These are phyloP conservation scores for Auxenochlorella pyrenoidosa DNA, from an alignment of 139 green algal species.

Conservation along the genomic window DNA sequence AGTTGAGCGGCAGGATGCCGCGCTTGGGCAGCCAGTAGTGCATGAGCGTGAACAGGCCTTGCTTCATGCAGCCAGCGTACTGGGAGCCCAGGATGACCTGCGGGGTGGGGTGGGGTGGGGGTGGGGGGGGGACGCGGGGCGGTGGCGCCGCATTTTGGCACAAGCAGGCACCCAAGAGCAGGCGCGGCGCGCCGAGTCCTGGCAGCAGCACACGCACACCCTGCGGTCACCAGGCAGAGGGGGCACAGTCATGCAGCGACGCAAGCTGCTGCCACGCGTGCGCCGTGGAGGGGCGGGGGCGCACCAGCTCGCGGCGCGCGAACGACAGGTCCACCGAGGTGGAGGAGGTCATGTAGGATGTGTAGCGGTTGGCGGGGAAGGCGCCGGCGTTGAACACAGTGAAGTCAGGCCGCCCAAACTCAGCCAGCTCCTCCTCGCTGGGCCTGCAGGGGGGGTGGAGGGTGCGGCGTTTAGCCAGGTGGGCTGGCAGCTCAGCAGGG, in stretches of 20 bases:
- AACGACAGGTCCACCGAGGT: slow-evolving; percentile 89
- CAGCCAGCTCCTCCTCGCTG: slow-evolving; percentile 80
- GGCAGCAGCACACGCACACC: no score
- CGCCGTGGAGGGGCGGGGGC: no score
- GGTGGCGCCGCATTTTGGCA: no score
- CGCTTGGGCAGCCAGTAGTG: slow-evolving; percentile 92
- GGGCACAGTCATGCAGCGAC: no score
- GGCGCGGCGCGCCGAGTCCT: no score
- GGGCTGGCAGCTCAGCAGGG: no score
- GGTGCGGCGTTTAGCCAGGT: no score
- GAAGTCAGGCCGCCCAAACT: slow-evolving; percentile 92
- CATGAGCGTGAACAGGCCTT: slow-evolving; percentile 71
- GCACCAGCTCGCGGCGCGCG: slow-evolving; percentile 69
- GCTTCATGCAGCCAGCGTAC: slow-evolving; percentile 77
- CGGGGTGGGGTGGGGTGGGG: background rate
- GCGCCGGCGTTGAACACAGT: slow-evolving; percentile 91
- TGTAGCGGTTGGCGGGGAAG: slow-evolving; percentile 90
- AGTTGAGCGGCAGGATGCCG: slow-evolving; percentile 90
- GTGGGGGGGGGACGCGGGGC: no score
- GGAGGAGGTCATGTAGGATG: slow-evolving; percentile 90
- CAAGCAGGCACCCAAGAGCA: no score
- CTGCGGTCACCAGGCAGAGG: no score
- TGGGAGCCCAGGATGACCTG: slow-evolving; percentile 85
- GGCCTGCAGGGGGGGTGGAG: slow-evolving; percentile 2
- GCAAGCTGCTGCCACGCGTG: no score